Conservation (phyloP, 345 rosid genomes). For the Melastoma malabathricum region DNA sequence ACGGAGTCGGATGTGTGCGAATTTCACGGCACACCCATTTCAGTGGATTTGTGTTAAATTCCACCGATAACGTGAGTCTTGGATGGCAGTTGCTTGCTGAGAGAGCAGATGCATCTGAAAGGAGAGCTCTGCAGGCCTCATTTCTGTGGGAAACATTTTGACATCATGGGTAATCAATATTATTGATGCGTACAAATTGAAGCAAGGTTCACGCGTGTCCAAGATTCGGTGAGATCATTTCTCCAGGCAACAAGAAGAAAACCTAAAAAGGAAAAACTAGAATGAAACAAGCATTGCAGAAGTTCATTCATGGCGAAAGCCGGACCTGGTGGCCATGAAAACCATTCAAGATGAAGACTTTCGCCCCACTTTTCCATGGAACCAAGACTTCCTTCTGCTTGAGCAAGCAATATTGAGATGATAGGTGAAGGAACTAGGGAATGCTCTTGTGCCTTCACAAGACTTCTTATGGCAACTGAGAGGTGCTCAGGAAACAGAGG, state of each 20-base stretch:
- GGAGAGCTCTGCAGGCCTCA: conserved; percentile 80
- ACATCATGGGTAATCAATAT: background rate
- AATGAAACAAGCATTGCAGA: background rate
- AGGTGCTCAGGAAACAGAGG: conserved; percentile 34
- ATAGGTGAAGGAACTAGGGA: conserved; percentile 44
- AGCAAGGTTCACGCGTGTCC: no score
- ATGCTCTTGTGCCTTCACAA: conserved; percentile 35
- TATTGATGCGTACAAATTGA: no score
- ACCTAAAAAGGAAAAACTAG: background rate
- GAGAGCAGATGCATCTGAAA: conserved; percentile 93
- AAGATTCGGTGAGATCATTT: no score
- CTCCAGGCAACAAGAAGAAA: background rate
- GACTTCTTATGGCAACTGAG: conserved; percentile 51
- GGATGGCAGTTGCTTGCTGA: conserved; percentile 20
- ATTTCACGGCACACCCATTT: conserved; percentile 86
- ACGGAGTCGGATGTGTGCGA: conserved; percentile 66
- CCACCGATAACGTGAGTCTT: conserved; percentile 27
- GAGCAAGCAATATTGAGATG: conserved; percentile 64
- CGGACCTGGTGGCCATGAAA: conserved; percentile 88
- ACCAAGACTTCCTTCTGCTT: conserved; percentile 81
- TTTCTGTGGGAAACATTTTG: conserved; percentile 31
- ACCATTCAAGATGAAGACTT: conserved; percentile 75
- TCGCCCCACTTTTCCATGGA: conserved; percentile 65
- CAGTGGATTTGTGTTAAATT: conserved; percentile 44
- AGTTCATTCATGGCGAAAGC: conserved; percentile 4